phyloP scores from a whole-genome alignment of 2,329 filamentous ascomycete species.

The Calonectria pauciramosa region DNA sequence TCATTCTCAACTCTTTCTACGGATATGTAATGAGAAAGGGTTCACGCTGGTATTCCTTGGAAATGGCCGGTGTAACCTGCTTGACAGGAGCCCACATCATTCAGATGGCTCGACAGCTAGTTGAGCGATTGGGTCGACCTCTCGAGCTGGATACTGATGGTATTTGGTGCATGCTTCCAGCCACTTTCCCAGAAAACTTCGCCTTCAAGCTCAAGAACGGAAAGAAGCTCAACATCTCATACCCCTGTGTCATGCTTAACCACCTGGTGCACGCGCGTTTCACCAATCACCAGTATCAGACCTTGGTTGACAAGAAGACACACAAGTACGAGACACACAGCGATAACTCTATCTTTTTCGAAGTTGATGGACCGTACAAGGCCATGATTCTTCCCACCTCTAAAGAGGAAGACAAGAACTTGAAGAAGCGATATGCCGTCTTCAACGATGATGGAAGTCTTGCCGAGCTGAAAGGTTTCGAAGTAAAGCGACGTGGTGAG shows the following conservation, averaged over 20 bases:
- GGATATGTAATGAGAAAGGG: slow-evolving; percentile 99
- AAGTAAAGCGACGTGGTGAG: slow-evolving; percentile 97
- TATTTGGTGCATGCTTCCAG: slow-evolving; percentile 99
- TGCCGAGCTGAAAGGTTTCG: slow-evolving; percentile 96
- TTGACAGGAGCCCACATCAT: slow-evolving; percentile 97
- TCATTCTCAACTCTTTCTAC: slow-evolving; percentile 99
- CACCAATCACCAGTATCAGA: slow-evolving; percentile 98
- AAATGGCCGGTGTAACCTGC: slow-evolving; percentile 99
- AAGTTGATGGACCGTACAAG: slow-evolving; percentile 97
- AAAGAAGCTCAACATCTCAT: slow-evolving; percentile 96
- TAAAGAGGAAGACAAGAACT: slow-evolving; percentile 98
- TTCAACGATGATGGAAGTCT: slow-evolving; percentile 98
- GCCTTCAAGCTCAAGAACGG: slow-evolving; percentile 94
- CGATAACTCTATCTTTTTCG: slow-evolving; percentile 99
- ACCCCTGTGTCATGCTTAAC: slow-evolving; percentile 99
- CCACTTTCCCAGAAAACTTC: slow-evolving; percentile 97
- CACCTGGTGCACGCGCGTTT: slow-evolving; percentile 95
- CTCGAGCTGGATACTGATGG: slow-evolving; percentile 97
- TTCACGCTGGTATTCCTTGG: slow-evolving; percentile 98
- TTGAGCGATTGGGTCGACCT: slow-evolving; percentile 92
- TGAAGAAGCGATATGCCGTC: slow-evolving; percentile 99
- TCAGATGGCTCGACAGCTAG: slow-evolving; percentile 92
- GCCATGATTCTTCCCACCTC: slow-evolving; percentile 98
- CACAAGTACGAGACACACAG: slow-evolving; percentile 97
- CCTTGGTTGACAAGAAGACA: slow-evolving; percentile 80